Base-by-base conservation (phyloP, 148 eudicot species). In the Bassia scoparia region DNA sequence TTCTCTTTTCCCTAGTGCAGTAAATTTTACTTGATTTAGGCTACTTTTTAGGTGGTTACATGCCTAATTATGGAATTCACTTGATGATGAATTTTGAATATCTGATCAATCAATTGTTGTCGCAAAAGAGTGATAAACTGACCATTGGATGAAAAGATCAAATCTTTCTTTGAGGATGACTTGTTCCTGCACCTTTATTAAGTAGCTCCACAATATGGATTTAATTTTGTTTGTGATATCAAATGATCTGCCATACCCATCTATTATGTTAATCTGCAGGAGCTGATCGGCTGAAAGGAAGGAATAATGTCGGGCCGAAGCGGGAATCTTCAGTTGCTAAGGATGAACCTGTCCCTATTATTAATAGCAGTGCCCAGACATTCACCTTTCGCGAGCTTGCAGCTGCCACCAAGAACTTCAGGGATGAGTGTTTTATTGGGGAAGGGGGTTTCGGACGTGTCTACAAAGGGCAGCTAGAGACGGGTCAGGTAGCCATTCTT, bases 391-490 rank as follows among this genome's bases (percentile, higher is more conserved):
- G 92, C 33, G 98, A 93, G 74, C 92, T 93, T 74, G 92, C 97
- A 43, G 77, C 83, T 62, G 98, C 97, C 26, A 93, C 98, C 68
- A 84, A 79, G 71, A 89, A 90, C 80, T 93, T 93, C 43, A 78
- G 86, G 71, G 89, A 82, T 13, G 98, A 93, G 31, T 89, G 84
- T 75, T 89, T 90, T 73, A 38, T 93, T 69, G 97, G 98, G n/a
- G 97, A 93, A 84, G 98, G 98, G 23, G 98, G 98, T 24, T 93
- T 93, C 74, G 98, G 97, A 2, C 82, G 96, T 72, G 98, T 94
- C 4, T 94, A 91, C 77, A 91, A 79, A 79, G 97, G 98, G 43
- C 82, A 78, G 60, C 86, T 93, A 62, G 86, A 86, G 50, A 83
- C 67, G 3, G 95, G 91, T 44, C 92, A 90, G 89, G 98, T 93